A percentile compares a stretch with the other conserved stretches of the same genome.
Evolutionary conservation across 352 stramenopile genomes (phyloP).

Genomic region (Globisporangium orthogonon): DNA sequence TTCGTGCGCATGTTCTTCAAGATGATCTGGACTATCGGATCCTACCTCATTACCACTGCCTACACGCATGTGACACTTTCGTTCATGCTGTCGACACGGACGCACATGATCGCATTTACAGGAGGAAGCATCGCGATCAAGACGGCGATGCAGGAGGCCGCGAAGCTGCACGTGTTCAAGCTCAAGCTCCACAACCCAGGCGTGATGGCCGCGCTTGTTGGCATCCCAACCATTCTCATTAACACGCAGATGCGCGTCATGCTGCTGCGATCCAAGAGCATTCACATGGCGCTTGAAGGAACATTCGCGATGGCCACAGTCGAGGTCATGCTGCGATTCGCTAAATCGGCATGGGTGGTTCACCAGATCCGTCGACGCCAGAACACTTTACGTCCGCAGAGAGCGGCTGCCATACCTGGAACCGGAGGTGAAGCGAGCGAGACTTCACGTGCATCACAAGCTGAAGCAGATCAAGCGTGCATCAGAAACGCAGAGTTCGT

Average conservation of each 20-base stretch:
- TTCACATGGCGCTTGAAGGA: slow-evolving; percentile 15
- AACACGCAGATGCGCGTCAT: slow-evolving; percentile 34
- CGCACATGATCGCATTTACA: slow-evolving; percentile 1
- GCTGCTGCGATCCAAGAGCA: slow-evolving; percentile 20
- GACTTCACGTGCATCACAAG: neutral
- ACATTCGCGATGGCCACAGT: slow-evolving; percentile 20
- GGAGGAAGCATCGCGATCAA: slow-evolving; percentile 1
- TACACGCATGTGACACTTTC: neutral
- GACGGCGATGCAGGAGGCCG: slow-evolving; percentile 17
- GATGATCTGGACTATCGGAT: neutral
- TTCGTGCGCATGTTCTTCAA: neutral
- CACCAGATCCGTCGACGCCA: slow-evolving; percentile 2
- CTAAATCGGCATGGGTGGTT: slow-evolving; percentile 10
- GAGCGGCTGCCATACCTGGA: neutral
- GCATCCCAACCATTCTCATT: slow-evolving; percentile 31
- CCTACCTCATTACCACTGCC: neutral
- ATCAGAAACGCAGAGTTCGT: neutral
- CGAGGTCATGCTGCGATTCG: slow-evolving; percentile 22
- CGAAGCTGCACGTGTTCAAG: slow-evolving; percentile 24
- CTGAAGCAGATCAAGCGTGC: neutral
- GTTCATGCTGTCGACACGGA: neutral
- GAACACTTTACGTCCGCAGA: neutral
- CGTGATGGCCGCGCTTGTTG: slow-evolving; percentile 29
- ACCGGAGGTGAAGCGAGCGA: neutral
- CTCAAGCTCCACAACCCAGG: slow-evolving; percentile 22